phyloP scores from a whole-genome alignment of 169 alveolate species.

The Plasmodium adleri region DNA sequence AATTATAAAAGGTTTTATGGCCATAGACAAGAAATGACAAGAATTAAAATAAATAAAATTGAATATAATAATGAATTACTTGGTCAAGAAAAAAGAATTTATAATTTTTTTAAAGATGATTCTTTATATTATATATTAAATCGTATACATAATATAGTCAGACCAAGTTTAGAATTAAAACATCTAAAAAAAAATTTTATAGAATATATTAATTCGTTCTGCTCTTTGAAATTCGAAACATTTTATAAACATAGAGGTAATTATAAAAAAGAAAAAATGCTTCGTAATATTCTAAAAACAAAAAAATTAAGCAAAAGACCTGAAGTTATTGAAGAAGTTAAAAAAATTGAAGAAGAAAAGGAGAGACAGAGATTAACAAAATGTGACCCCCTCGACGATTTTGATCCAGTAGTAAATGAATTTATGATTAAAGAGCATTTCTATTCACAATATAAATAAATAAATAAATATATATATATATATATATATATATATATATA shows the following conservation, averaged over 20 bases:
- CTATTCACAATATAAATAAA: slow-evolving; percentile 4
- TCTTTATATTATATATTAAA: slow-evolving; percentile 47
- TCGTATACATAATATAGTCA: slow-evolving; percentile 70
- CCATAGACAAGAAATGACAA: slow-evolving; percentile 86
- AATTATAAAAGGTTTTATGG: slow-evolving; percentile 86
- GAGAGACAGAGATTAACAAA: slow-evolving; percentile 36
- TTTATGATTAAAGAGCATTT: slow-evolving; percentile 48
- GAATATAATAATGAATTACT: slow-evolving; percentile 51
- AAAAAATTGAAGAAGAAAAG: slow-evolving; percentile 62
- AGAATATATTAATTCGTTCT: slow-evolving; percentile 44
- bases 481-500: background rate
- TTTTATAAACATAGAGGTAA: slow-evolving; percentile 74
- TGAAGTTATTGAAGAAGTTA: slow-evolving; percentile 65
- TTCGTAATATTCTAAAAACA: slow-evolving; percentile 60
- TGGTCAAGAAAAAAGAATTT: slow-evolving; percentile 43
- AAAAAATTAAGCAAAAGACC: slow-evolving; percentile 75
- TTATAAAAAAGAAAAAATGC: slow-evolving; percentile 66
- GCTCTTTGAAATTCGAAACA: slow-evolving; percentile 61
- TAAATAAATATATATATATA: background rate
- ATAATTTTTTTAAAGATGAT: slow-evolving; percentile 71
- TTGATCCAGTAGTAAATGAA: slow-evolving; percentile 71
- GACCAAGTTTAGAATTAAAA: slow-evolving; percentile 67
- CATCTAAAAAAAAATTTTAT: slow-evolving; percentile 43
- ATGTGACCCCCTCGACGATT: slow-evolving; percentile 67
- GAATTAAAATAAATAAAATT: slow-evolving; percentile 80